Evolutionary conservation across 352 stramenopile genomes (phyloP), one percentile per base, ranked within the genome.

Genomic region (Phytopythium boreale): DNA sequence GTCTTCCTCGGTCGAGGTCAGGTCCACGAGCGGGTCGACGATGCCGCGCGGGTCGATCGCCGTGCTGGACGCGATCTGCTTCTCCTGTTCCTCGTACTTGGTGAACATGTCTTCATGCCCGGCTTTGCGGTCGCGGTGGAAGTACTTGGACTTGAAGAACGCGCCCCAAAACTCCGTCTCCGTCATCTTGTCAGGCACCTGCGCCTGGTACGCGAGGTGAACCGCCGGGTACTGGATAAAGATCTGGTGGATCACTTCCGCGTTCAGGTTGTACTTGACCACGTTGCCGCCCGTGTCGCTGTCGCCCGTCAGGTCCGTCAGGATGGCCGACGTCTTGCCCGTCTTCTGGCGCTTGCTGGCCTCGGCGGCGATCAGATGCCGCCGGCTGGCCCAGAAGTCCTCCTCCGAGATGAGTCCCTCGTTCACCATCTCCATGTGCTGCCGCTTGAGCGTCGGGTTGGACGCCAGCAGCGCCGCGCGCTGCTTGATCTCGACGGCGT

Each of bases 101-200:
- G 87, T 91, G 31, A 95, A 95, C 75, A 95, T 81, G 61, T 95
- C 87, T 50, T 95, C 87, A 44, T 92, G 84, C 36, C 87, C 84
- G 50, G 75, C 69, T 62, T 93, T 93, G 59, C 86, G 79, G 51
- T 96, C 87, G 31, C 87, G 82, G 61, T 96, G 87, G 61, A 93
- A 93, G 68, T 96, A 96, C 66, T 96, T 96, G 56, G 83, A 93
- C 72, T 96, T 93, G 65, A 96, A 93, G 67, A 94, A 96, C 14
- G 84, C 80, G 15, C 82, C 74, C 87, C 87, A 96, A 66, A 96
- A 96, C 70, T 96, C 87, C 19, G 86, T 90, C 69, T 93, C 87
- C n/a, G 73, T 90, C 82, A 96, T 92, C 69, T 93, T 91, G 71
- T 96, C 87, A 1, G 87, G 87, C 56, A 96, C 87, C 68, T 93